Evolutionary conservation across 768 basidiomycete species (phyloP), one percentile per base, ranked within the genome.

Genomic region (Lentinula sp.): DNA sequence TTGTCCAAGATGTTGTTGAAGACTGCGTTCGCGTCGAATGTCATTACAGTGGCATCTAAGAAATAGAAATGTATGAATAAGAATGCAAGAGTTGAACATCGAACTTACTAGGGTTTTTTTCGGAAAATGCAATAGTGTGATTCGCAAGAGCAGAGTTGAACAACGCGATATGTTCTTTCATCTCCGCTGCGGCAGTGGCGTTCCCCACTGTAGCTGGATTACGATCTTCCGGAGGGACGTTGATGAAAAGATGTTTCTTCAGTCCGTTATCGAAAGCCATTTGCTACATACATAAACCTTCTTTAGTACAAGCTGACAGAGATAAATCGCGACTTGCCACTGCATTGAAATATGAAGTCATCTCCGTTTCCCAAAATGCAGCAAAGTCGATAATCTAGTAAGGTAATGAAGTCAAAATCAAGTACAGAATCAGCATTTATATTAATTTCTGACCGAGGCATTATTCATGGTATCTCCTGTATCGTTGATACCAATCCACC

Each of bases 401-500:
- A 41, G 7, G 15, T 13, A 16, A 16, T 28, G 23, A 28, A 3
- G 28, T 28, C 28, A 28, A 28, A 28, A 28, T 28, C 28, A 2
- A 28, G 28, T 28, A 28, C 28, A 28, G 28, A 28, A 28, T 28
- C 28, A 2, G 3, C 28, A 28, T 28, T 28, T 28, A 28, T 28
- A 28, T n/a, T 28, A 4, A 18, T 33, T 8, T 63, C 65, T 32
- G 64, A 75, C 73, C 13, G 74, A 74, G 9, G 73, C 59, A 62
- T 81, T 82, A 33, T 66, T 67, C 28, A 79, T 57, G 1, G 77
- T 77, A 66, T 85, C 83, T 10, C 55, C 55, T 7, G 81, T 83
- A 64, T 84, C 82, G 69, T 83, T 85, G 57, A 83, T 83, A 8
- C 83, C 82, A 60, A 83, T 83, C 81, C 81, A 85, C 82, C 82